phyloP scores from a whole-genome alignment of 176 grass and related monocot species.

The Bolboschoenus planiculmis region DNA sequence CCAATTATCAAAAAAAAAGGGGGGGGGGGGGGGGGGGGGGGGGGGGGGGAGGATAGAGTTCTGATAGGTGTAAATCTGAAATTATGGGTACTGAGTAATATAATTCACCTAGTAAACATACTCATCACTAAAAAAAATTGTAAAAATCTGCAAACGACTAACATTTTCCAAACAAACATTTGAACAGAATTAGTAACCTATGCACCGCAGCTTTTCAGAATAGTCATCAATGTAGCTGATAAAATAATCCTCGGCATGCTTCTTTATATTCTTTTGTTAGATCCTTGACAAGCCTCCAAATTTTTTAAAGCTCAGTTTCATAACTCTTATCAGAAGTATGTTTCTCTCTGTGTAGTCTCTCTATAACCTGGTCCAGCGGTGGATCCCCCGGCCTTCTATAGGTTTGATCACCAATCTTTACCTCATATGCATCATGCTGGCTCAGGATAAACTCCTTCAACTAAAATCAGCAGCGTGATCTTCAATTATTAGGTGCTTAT shows the following conservation, averaged over 20 bases:
- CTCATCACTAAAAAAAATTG: background rate
- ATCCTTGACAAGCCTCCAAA: background rate
- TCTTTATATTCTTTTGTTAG: background rate
- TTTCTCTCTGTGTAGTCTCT: slow-evolving; percentile 36
- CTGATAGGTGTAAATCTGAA: no score
- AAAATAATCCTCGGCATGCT: background rate
- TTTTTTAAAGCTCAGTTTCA: slow-evolving; percentile 14
- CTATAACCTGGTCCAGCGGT: slow-evolving; percentile 52
- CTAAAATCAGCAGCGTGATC: slow-evolving; percentile 18
- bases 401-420: slow-evolving; percentile 61
- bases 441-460: slow-evolving; percentile 76
- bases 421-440: slow-evolving; percentile 73
- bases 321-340: slow-evolving; percentile 21
- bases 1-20: no score
- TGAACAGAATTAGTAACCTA: background rate
- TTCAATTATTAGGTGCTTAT: background rate
- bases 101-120: background rate
- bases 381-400: slow-evolving; percentile 79
- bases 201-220: background rate
- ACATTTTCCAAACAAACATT: background rate
- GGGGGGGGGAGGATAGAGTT: no score
- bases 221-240: background rate
- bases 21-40: no score
- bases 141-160: background rate
- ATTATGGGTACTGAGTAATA: background rate